Evolutionary conservation across 75 land plant species (phyloP), one percentile per base, ranked within the genome.

Genomic region (Isoetes taiwanensis): DNA sequence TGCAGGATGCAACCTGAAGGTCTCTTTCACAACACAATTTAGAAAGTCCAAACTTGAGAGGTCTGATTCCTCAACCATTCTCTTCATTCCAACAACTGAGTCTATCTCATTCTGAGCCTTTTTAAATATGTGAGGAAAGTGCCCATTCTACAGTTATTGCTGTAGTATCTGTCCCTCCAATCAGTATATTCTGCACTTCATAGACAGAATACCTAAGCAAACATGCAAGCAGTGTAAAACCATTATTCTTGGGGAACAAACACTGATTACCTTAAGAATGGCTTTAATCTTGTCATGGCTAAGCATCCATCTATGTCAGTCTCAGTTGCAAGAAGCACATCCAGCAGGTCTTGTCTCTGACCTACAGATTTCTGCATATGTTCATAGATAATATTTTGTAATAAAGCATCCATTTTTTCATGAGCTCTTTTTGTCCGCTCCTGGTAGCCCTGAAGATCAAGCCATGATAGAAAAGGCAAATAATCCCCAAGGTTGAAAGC

Each of bases 11-110:
- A 76, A 64, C 38, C 83, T 32, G 19, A 80, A 55, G 3, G 80
- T 80, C 34, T 80, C 83, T 41, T 77, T 80, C 23, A 72, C 68
- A 11, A 73, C 62, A 0, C 73, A 65, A 62, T 73, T 77, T 6
- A 80, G 53, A 67, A 58, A 76, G 2, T 62, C 68, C 2, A 77
- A 67, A 1, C 61, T 72, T 1, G 58, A 41, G 11, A 79, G 66
- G 63, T 79, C 78, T 16, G 66, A 65, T 53, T 79, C 78, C 48
- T 79, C 78, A 0, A 79, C 65, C 0, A 71, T 28, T 28, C 69
- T 40, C 46, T 11, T 56, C 3, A 41, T 72, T 28, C 76, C 83
- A 0, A 66, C 57, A 9, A 72, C 73, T 16, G 16, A 0, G 21
- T 76, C 70, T 9, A 80, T 65, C 55, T 80, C 79, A 37, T 61